These are phyloP conservation scores for Tetrahymena malaccensis DNA, from an alignment of 73 alveolate species.

Conservation along the genomic window DNA sequence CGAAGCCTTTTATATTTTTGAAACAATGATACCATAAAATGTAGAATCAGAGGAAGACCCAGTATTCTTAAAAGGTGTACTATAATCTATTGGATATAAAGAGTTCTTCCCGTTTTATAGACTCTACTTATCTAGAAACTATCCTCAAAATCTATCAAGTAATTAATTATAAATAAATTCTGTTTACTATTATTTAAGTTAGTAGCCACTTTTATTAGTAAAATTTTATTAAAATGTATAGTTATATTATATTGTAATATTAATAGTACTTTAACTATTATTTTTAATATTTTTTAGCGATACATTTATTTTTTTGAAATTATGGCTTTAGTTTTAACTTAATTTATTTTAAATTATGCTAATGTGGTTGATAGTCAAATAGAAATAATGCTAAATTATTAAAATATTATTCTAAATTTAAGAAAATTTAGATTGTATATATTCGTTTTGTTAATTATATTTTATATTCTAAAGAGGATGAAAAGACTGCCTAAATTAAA, in stretches of 20 bases:
- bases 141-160: neutral
- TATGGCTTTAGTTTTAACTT: no score
- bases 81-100: slow-evolving; percentile 74
- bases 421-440: neutral
- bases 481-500: neutral
- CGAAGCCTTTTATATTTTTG: slow-evolving; percentile 44
- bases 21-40: neutral
- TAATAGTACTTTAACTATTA: no score
- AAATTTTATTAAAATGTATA: neutral
- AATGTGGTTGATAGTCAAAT: no score
- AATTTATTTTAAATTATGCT: no score
- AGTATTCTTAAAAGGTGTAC: slow-evolving; percentile 52
- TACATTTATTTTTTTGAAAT: no score
- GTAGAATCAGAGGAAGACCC: neutral
- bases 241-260: no score
- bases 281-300: no score
- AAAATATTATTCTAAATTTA: no score
- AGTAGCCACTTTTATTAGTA: neutral
- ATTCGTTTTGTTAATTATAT: neutral
- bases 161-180: neutral
- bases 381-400: no score
- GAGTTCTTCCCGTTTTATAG: slow-evolving; percentile 55
- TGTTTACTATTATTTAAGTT: neutral
- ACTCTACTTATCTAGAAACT: neutral
- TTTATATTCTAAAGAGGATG: neutral